A percentile compares a stretch with the other conserved stretches of the same genome.
These are phyloP conservation scores for Tetradesmus obliquus DNA, from an alignment of 139 green algal species.

Conservation along the genomic window DNA sequence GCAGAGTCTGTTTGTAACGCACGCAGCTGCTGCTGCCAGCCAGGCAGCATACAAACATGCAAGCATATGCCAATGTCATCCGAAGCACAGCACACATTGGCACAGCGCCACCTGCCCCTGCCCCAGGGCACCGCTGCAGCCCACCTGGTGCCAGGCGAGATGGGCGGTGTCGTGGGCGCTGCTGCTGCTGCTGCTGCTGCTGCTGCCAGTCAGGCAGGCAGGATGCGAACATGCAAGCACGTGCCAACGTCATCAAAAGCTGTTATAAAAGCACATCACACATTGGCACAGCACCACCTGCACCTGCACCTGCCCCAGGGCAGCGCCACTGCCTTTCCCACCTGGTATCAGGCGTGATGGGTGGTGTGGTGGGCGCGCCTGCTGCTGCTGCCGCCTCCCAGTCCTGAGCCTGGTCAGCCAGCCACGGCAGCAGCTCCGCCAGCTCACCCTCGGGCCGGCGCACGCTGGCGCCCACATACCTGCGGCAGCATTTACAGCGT, in stretches of 20 bases:
- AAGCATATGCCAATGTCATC: too few relatives aligned
- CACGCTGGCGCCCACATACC: slow-evolving; percentile 32
- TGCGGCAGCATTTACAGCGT: neutral
- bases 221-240: too few relatives aligned
- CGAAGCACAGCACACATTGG: too few relatives aligned
- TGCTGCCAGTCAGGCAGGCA: too few relatives aligned
- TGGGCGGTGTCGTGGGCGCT: neutral
- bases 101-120: too few relatives aligned
- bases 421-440: slow-evolving; percentile 78
- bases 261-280: neutral
- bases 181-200: neutral
- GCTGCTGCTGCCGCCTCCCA: slow-evolving; percentile 73
- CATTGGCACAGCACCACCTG: neutral
- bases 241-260: too few relatives aligned
- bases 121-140: too few relatives aligned
- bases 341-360: slow-evolving; percentile 21
- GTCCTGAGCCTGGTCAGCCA: slow-evolving; percentile 72
- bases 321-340: neutral
- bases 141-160: too few relatives aligned
- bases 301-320: too few relatives aligned
- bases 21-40: neutral
- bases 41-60: too few relatives aligned
- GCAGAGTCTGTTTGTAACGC: too few relatives aligned
- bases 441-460: slow-evolving; percentile 63
- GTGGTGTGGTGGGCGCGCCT: slow-evolving; percentile 23